Conservation (phyloP, 1,284 basidiomycete species). For the Leucoagaricus sp. region DNA sequence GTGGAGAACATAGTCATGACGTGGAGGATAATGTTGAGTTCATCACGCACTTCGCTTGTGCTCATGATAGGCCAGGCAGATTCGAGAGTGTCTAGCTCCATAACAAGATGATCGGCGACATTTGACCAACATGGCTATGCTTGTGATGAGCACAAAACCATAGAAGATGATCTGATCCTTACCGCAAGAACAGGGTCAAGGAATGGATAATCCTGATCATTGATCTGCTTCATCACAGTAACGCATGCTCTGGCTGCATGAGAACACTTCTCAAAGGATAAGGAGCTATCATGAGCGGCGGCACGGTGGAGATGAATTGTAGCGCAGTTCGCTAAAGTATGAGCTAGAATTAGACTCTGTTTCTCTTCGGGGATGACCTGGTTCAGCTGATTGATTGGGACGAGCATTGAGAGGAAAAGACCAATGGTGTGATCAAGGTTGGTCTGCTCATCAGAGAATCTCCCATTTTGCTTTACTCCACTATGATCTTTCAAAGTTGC, state of each 20-base stretch:
- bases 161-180: constrained; percentile 29
- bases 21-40: constrained; percentile 60
- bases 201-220: constrained; percentile 64
- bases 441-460: constrained; percentile 58
- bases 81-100: constrained; percentile 60
- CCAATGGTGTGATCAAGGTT: constrained; percentile 61
- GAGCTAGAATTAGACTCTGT: constrained; percentile 56
- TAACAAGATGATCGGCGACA: constrained; percentile 62
- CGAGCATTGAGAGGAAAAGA: constrained; percentile 61
- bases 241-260: constrained; percentile 59
- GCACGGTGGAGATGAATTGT: constrained; percentile 65
- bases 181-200: constrained; percentile 77
- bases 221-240: constrained; percentile 58
- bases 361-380: constrained; percentile 58
- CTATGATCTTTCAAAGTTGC: constrained; percentile 13
- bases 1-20: constrained; percentile 62
- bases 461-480: constrained; percentile 42
- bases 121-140: constrained; percentile 69
- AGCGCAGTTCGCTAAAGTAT: constrained; percentile 69
- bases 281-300: constrained; percentile 58
- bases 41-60: constrained; percentile 56
- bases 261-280: constrained; percentile 65
- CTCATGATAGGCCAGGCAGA: constrained; percentile 59
- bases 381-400: constrained; percentile 65
- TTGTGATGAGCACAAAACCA: constrained; percentile 14